Evolutionary conservation across 805 yeast species (phyloP), one percentile per base, ranked within the genome.

Genomic region (Candida insectorum): DNA sequence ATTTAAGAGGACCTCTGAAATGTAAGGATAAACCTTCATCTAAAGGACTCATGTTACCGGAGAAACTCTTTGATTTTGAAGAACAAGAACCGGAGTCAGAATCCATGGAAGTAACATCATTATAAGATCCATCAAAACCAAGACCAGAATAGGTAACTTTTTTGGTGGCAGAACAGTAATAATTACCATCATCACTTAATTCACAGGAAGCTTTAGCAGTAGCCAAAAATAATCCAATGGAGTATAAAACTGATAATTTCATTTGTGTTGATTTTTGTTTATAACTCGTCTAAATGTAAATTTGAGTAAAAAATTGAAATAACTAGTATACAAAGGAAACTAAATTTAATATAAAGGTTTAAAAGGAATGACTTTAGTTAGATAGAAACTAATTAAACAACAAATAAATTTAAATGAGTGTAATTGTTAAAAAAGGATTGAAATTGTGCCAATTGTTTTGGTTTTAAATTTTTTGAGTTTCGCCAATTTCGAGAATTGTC

Each of bases 11-110:
- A 50, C 96, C 96, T 71, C 96, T 81, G 71, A 86, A 83, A 61
- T 87, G 95, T 39, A 87, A 79, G 22, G 94, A 80, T 41, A 87
- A 65, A 61, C 87, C 95, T 69, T 86, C 93, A 60, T 85, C 82
- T 43, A 87, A 69, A 24, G 96, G 96, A 35, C 89, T 62, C 59
- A 85, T 61, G 38, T 75, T 51, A 35, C 96, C 96, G 11, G 80
- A 69, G 70, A 87, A 83, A 6, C 79, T 52, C 24, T 51, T 45
- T 15, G 78, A 36, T 31, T 65, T 49, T 43, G 77, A 80, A n/a
- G 82, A 52, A 70, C 97, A 89, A 22, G 67, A 36, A 57, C 97
- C 88, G 39, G 62, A 39, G 53, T 75, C 78, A 60, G 81, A 79
- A 16, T 34, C 38, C 95, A 93, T 89, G 52, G 58, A 47, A 45